A percentile compares a stretch with the other conserved stretches of the same genome.
Evolutionary conservation across 495 filamentous ascomycete species (phyloP).

Genomic region (Podospora anserina): DNA sequence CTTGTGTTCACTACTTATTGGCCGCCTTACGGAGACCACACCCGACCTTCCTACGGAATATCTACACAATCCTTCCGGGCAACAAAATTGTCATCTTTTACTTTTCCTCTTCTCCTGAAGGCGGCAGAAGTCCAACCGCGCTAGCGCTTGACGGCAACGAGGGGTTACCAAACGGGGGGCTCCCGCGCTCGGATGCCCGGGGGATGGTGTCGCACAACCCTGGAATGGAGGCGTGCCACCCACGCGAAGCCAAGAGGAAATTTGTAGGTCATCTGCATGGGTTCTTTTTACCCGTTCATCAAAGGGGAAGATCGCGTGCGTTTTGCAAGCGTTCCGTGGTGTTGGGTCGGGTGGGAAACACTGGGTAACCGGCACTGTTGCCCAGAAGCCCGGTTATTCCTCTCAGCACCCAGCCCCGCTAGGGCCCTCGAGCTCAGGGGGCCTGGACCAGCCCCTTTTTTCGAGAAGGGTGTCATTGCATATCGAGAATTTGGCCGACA

Average conservation of each 20-base stretch:
- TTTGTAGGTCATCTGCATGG: neutral
- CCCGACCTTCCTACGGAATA: neutral
- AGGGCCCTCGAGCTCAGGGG: neutral
- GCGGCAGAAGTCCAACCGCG: constrained; percentile 13
- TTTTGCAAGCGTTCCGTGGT: neutral
- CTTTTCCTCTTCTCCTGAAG: constrained; percentile 10
- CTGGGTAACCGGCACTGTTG: neutral
- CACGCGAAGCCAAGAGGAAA: neutral
- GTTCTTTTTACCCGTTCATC: neutral
- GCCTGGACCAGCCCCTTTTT: neutral
- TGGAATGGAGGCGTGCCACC: neutral
- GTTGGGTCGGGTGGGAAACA: neutral
- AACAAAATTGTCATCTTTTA: neutral
- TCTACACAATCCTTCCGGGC: neutral
- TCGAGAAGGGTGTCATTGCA: neutral
- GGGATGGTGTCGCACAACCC: constrained; percentile 4
- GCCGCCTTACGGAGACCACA: neutral
- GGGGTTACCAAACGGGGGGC: neutral
- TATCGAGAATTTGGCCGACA: neutral
- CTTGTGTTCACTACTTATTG: neutral
- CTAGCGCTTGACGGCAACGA: constrained; percentile 7
- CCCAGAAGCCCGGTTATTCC: neutral
- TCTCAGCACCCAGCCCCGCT: neutral
- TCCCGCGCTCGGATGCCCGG: constrained; percentile 10
- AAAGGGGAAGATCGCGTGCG: neutral